phyloP scores from a whole-genome alignment of 2,329 filamentous ascomycete species.

The Neospermospora avenae region DNA sequence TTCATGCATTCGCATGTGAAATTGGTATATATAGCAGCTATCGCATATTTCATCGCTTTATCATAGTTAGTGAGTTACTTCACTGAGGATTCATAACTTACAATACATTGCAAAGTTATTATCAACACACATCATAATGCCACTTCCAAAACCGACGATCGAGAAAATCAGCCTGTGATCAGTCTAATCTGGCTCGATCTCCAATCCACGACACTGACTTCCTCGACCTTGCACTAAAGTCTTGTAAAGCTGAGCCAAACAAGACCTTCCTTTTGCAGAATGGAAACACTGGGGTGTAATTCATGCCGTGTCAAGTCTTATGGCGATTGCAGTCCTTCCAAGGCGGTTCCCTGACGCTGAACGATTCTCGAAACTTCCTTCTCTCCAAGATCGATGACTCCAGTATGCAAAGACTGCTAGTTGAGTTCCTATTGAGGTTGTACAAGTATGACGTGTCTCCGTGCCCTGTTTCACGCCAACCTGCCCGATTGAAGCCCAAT shows the following conservation, averaged over 20 bases:
- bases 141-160: slow-evolving; percentile 9
- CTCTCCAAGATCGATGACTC: slow-evolving; percentile 17
- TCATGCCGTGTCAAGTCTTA: slow-evolving; percentile 16
- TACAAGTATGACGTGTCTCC: slow-evolving; percentile 18
- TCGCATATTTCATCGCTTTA: too few species aligned
- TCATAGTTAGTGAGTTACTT: too few species aligned
- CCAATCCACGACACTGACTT: slow-evolving; percentile 17
- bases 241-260: slow-evolving; percentile 19
- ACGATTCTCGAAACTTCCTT: slow-evolving; percentile 13
- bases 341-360: slow-evolving; percentile 7
- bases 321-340: slow-evolving; percentile 11
- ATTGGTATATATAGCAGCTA: too few species aligned
- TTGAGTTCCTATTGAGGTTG: slow-evolving; percentile 17
- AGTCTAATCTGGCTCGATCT: slow-evolving; percentile 24
- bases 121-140: too few species aligned
- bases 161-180: slow-evolving; percentile 25
- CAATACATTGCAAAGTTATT: too few species aligned
- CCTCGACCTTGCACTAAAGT: slow-evolving; percentile 18
- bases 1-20: too few species aligned
- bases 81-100: too few species aligned
- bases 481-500: too few species aligned
- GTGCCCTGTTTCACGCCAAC: too few species aligned
- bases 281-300: slow-evolving; percentile 15
- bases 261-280: slow-evolving; percentile 22
- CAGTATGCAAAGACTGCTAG: slow-evolving; percentile 18